Conservation (phyloP, 2,329 filamentous ascomycete genomes). For the Periconia digitata region DNA sequence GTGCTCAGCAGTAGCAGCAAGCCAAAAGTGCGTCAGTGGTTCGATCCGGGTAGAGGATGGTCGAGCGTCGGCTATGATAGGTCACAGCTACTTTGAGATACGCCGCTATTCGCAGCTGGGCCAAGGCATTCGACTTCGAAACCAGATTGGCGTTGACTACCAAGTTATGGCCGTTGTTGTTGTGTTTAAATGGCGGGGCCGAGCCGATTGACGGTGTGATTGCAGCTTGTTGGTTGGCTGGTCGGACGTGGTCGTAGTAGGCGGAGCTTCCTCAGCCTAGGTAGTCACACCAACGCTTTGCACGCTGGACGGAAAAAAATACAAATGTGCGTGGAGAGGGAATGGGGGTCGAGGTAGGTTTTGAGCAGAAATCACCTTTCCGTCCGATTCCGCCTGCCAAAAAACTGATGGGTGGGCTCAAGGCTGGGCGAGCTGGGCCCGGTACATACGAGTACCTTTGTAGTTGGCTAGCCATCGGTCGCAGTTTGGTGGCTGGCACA, state of each 20-base stretch:
- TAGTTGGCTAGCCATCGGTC: not conserved
- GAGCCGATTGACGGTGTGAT: slow-evolving; percentile 3
- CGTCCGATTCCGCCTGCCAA: not conserved
- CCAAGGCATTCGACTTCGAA: not conserved
- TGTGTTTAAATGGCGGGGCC: slow-evolving; percentile 1
- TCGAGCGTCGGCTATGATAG: not conserved
- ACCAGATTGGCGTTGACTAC: not conserved
- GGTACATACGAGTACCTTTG: not conserved
- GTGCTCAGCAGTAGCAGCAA: not conserved
- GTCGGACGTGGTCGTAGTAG: not conserved
- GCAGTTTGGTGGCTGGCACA: not conserved
- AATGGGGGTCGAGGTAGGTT: not conserved
- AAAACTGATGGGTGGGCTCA: not conserved
- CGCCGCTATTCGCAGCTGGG: not conserved
- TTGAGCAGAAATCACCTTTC: not conserved
- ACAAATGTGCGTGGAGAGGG: not conserved
- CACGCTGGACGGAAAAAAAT: not conserved
- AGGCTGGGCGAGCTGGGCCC: too few relatives aligned
- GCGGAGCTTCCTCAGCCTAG: too few relatives aligned
- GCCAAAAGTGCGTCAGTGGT: not conserved
- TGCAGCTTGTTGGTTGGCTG: slow-evolving; percentile 1
- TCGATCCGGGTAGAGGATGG: not conserved
- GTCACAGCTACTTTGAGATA: not conserved
- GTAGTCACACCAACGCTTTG: not conserved
- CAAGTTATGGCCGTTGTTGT: not conserved